Evolutionary conservation across 2,329 filamentous ascomycete species (phyloP).

Genomic region (Monilinia laxa): DNA sequence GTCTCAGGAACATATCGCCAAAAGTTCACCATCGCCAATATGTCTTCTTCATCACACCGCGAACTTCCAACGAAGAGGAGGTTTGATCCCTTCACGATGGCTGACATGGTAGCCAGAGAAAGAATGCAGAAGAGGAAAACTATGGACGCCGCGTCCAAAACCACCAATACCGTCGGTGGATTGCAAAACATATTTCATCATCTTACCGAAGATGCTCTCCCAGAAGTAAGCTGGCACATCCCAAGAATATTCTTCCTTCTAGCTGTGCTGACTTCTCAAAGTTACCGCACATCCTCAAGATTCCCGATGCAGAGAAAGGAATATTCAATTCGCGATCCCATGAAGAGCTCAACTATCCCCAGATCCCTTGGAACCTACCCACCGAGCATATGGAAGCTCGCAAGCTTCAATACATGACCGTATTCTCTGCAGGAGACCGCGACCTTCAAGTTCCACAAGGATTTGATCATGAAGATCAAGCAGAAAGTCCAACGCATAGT

Average conservation of each 20-base stretch:
- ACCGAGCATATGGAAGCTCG: conserved; percentile 37
- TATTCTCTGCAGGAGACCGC: conserved; percentile 35
- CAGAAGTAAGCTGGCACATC: conserved; percentile 20
- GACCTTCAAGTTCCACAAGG: conserved; percentile 34
- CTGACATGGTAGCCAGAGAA: conserved; percentile 2
- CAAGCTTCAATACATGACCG: conserved; percentile 39
- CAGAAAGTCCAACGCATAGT: conserved; percentile 31
- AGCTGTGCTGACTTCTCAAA: conserved; percentile 14
- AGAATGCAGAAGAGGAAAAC: conserved; percentile 19
- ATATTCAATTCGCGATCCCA: conserved; percentile 8
- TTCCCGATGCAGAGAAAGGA: conserved; percentile 13
- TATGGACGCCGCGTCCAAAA: conserved; percentile 7
- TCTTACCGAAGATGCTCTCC: conserved; percentile 19
- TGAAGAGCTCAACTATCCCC: conserved; percentile 25
- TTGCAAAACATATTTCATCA: conserved; percentile 9
- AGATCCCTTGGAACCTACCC: conserved; percentile 35
- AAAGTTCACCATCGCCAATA: not conserved
- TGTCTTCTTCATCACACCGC: conserved; percentile 12
- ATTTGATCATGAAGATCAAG: conserved; percentile 37
- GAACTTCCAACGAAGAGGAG: not conserved
- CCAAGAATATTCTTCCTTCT: not conserved
- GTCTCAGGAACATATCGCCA: not conserved
- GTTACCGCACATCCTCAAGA: conserved; percentile 20
- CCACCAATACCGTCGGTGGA: conserved; percentile 12
- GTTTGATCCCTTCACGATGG: conserved; percentile 1